These are phyloP conservation scores for Straminergon stramineum DNA, from an alignment of 225 moss, liverwort and hornwort species.

Conservation along the genomic window DNA sequence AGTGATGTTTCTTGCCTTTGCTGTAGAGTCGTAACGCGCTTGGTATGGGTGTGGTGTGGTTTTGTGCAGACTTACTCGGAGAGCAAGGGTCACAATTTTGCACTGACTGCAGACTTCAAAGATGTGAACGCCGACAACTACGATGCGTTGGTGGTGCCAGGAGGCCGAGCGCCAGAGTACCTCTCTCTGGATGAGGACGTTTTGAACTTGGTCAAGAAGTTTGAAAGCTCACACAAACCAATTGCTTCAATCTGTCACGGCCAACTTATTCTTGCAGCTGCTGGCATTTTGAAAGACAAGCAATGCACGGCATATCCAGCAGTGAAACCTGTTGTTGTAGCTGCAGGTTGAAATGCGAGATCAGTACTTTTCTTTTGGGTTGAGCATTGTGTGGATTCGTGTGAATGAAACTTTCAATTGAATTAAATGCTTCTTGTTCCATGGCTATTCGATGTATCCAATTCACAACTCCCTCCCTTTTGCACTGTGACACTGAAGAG, in stretches of 20 bases:
- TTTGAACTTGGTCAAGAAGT: constrained; percentile 60
- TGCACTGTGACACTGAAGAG: not conserved
- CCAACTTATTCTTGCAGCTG: constrained; percentile 84
- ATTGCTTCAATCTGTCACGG: constrained; percentile 95
- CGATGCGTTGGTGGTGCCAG: constrained; percentile 75
- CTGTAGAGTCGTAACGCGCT: not conserved
- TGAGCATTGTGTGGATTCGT: not conserved
- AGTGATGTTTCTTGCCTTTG: not conserved
- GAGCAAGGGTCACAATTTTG: constrained; percentile 74
- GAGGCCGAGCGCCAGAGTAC: constrained; percentile 97
- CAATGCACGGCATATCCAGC: constrained; percentile 85
- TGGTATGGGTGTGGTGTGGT: not conserved
- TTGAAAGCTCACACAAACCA: constrained; percentile 50
- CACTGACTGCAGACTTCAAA: constrained; percentile 59
- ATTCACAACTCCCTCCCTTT: not conserved
- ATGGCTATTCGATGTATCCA: not conserved
- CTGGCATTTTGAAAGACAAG: constrained; percentile 69
- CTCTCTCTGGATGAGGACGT: constrained; percentile 65
- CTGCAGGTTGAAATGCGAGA: constrained; percentile 39
- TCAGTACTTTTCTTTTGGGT: not conserved
- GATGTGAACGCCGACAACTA: constrained; percentile 51
- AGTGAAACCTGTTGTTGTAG: constrained; percentile 75
- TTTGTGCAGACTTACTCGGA: constrained; percentile 77
- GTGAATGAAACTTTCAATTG: not conserved
- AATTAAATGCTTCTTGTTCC: not conserved